Base-by-base conservation (phyloP, 1,139 yeast genomes). In the Geotrichum carabidarum region DNA sequence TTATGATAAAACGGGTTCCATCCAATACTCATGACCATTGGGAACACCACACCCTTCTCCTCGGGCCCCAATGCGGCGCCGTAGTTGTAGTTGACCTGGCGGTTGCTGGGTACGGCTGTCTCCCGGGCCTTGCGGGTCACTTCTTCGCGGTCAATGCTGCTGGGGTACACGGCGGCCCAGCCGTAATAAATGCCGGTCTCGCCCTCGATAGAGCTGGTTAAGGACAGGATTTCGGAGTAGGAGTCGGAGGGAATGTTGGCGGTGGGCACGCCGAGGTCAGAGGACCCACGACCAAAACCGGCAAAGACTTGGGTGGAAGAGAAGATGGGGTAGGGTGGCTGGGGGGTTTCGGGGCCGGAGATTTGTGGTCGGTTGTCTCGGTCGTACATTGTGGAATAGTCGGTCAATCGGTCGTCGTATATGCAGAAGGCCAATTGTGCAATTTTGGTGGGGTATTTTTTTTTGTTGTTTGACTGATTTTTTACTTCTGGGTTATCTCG, bases 11-110 rank as follows among this genome's bases (percentile, higher is more conserved):
- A 93, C 15, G 99, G 99, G 67, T 93, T 94, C 88, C 90, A 89
- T 1, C 99, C 99, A 30, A 94, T 79, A 17, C 96, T 88, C 88
- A 91, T 85, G 18, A 91, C 98, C 85, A 90, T 89, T 0, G 97
- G 97, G 31, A 82, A 74, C 0, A 76, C 77, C 27, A 22, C 27
- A 11, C 70, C 70, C 48, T 78, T 80, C 9, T 75, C 77, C 0
- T 64, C 65, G 0, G 61, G 66, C 1, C 63, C 57, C 43, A 89
- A 69, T 17, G 70, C 64, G 9, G 71, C 63, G 0, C 97, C 97
- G 65, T 81, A 81, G 60, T 83, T 84, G 67, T 57, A 73, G 69
- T 40, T 86, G 78, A 58, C 79, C 66, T 53, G 66, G 11, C 63
- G 46, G 38, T 47, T 47, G 32, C 42, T 53, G 17, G 37, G 41